Evolutionary conservation across 192 early-diverging fungal species (phyloP).

Genomic region (Polychytrium aggregatum): DNA sequence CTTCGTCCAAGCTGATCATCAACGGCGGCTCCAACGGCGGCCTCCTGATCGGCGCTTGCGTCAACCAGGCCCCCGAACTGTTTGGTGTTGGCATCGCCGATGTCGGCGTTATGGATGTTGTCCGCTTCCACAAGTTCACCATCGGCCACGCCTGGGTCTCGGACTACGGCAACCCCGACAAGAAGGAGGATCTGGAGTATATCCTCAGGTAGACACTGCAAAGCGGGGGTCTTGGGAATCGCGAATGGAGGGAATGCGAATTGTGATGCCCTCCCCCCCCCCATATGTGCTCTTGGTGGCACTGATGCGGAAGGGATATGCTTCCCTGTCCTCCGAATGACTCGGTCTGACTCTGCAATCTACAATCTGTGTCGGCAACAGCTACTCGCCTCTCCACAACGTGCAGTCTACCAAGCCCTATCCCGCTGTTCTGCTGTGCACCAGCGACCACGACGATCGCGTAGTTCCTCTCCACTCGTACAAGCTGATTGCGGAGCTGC

Average conservation of each 20-base stretch:
- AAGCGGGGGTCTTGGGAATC: too few relatives aligned
- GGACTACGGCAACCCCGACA: conserved; percentile 57
- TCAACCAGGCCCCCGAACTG: conserved; percentile 65
- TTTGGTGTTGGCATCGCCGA: conserved; percentile 52
- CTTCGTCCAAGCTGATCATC: conserved; percentile 39
- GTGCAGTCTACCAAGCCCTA: conserved; percentile 32
- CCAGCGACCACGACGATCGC: conserved; percentile 60
- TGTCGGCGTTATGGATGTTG: conserved; percentile 63
- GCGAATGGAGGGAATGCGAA: too few relatives aligned
- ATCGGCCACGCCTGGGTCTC: conserved; percentile 59
- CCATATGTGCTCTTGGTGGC: too few relatives aligned
- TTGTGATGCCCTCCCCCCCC: too few relatives aligned
- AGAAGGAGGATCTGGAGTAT: conserved; percentile 55
- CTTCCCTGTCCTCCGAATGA: too few relatives aligned
- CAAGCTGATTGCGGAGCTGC: conserved; percentile 52
- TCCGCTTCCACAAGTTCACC: conserved; percentile 70
- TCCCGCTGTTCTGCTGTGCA: conserved; percentile 50
- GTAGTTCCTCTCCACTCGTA: conserved; percentile 57
- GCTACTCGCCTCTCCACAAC: conserved; percentile 58
- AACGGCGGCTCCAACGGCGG: conserved; percentile 66
- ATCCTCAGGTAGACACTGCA: too few relatives aligned
- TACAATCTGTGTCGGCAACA: conserved; percentile 2
- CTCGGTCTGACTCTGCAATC: too few relatives aligned
- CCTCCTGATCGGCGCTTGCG: conserved; percentile 52
- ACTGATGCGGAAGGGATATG: too few relatives aligned